Evolutionary conservation across 1,139 yeast genomes (phyloP).

Genomic region (Pichia sp.): DNA sequence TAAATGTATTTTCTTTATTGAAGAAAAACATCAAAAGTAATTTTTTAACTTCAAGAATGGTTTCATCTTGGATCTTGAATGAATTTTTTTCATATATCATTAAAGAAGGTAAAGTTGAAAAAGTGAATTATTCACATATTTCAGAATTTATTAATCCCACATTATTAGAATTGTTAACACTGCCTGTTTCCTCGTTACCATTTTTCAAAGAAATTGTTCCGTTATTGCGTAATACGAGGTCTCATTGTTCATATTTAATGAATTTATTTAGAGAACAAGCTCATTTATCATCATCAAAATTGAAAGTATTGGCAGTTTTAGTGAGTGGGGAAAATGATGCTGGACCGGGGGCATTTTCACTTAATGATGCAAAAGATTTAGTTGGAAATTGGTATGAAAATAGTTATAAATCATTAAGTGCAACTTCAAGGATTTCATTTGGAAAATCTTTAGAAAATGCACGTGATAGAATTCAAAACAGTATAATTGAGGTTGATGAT

Average conservation of each 20-base stretch:
- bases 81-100: conserved; percentile 53
- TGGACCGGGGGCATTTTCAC: conserved; percentile 86
- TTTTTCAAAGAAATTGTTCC: conserved; percentile 83
- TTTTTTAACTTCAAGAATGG: conserved; percentile 75
- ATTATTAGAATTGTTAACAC: conserved; percentile 8
- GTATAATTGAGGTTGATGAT: conserved; percentile 64
- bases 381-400: conserved; percentile 61
- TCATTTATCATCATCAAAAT: conserved; percentile 62
- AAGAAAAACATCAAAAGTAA: conserved; percentile 39
- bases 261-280: conserved; percentile 73
- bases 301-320: conserved; percentile 80
- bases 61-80: conserved; percentile 62
- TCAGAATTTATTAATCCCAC: conserved; percentile 10
- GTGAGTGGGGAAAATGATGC: conserved; percentile 95
- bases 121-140: conserved; percentile 17
- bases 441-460: conserved; percentile 77
- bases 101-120: conserved; percentile 17
- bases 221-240: conserved; percentile 73
- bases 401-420: conserved; percentile 56
- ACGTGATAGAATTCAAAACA: conserved; percentile 54
- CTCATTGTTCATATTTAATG: conserved; percentile 79
- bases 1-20: conserved; percentile 14
- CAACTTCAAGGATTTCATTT: conserved; percentile 66
- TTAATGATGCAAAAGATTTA: conserved; percentile 70
- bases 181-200: conserved; percentile 37